Percentiles rank a stretch among this genome's conserved stretches.
Conservation (phyloP, 2,329 filamentous ascomycete species). For the Esteya vermicola region DNA sequence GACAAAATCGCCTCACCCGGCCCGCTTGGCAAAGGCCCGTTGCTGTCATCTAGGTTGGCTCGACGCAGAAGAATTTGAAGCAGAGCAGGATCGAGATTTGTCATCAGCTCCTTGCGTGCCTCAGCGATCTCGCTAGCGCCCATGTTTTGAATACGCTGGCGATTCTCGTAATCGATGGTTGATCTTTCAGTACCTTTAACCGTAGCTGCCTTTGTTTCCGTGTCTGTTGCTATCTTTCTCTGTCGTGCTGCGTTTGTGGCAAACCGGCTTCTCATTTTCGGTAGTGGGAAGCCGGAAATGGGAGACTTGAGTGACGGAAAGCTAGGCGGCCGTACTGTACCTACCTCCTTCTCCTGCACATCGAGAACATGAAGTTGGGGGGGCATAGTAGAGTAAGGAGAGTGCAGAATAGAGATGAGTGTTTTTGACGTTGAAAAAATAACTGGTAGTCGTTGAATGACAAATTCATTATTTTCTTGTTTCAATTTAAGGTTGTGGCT, state of each 20-base stretch:
- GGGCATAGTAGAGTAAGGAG: not conserved
- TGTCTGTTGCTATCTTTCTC: conserved; percentile 1
- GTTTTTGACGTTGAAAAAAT: not conserved
- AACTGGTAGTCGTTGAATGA: not conserved
- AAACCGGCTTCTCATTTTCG: conserved; percentile 58
- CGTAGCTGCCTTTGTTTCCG: not conserved
- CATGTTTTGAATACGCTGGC: conserved; percentile 60
- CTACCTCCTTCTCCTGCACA: conserved; percentile 59
- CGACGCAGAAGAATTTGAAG: conserved; percentile 64
- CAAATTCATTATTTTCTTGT: not conserved
- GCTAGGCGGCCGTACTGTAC: conserved; percentile 44
- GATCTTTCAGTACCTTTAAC: conserved; percentile 28
- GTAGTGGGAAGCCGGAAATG: conserved; percentile 70
- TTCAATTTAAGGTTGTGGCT: conserved; percentile 9
- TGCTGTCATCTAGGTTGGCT: conserved; percentile 56
- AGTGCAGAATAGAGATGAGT: not conserved
- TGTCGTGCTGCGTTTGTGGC: conserved; percentile 33
- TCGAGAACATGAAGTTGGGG: conserved; percentile 50
- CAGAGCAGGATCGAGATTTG: conserved; percentile 58
- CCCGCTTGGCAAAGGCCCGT: not conserved
- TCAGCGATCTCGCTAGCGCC: conserved; percentile 65
- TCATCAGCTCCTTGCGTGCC: conserved; percentile 68
- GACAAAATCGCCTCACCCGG: too few species aligned
- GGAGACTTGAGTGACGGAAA: conserved; percentile 44
- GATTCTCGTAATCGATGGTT: conserved; percentile 75